phyloP scores from a whole-genome alignment of 257 asterid genomes.

The Penstemon eatonii region DNA sequence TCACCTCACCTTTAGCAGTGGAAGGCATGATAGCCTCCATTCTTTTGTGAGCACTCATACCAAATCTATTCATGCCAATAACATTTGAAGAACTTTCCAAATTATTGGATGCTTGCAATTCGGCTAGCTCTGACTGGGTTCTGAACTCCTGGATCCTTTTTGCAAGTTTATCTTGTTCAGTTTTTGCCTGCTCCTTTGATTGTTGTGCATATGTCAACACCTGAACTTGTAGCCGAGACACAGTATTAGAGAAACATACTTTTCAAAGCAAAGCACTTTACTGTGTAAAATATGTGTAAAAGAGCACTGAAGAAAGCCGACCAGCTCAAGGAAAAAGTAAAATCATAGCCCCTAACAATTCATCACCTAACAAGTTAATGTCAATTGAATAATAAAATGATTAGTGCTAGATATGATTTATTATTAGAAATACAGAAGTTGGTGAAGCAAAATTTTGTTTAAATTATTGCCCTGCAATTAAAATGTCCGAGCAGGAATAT shows the following conservation, averaged over 20 bases:
- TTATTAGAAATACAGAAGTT: background rate
- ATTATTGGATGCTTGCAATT: slow-evolving; percentile 63
- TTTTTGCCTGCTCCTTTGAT: slow-evolving; percentile 85
- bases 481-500: background rate
- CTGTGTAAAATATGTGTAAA: background rate
- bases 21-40: slow-evolving; percentile 70
- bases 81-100: slow-evolving; percentile 60
- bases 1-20: slow-evolving; percentile 87
- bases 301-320: slow-evolving; percentile 16
- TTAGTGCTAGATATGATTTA: slow-evolving; percentile 1
- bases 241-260: slow-evolving; percentile 3
- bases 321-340: slow-evolving; percentile 12
- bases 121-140: slow-evolving; percentile 80
- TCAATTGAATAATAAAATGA: slow-evolving; percentile 5
- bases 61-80: slow-evolving; percentile 58
- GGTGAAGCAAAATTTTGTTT: background rate
- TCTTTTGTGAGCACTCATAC: slow-evolving; percentile 65
- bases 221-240: slow-evolving; percentile 43
- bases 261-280: background rate
- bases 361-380: slow-evolving; percentile 19
- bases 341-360: slow-evolving; percentile 6
- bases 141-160: slow-evolving; percentile 96
- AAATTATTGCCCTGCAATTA: background rate
- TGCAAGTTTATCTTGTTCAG: slow-evolving; percentile 93
- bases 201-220: slow-evolving; percentile 95